phyloP scores from a whole-genome alignment of 495 filamentous ascomycete species.

The Trichoderma asperelloides region DNA sequence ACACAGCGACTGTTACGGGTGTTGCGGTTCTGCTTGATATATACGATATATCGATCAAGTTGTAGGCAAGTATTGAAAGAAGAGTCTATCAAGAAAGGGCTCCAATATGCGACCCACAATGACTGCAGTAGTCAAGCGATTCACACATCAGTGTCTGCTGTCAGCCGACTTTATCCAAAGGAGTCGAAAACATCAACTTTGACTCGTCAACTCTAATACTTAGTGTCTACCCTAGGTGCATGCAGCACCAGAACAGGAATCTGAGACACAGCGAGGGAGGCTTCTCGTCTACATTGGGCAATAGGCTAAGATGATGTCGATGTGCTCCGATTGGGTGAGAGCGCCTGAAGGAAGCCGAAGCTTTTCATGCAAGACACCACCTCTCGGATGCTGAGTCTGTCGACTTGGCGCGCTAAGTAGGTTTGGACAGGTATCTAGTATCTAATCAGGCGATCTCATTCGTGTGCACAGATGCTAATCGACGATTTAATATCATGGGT shows the following conservation, averaged over 20 bases:
- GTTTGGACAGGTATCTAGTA: not conserved
- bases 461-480: not conserved
- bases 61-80: conserved; percentile 30
- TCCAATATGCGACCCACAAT: not conserved
- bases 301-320: not conserved
- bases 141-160: not conserved
- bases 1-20: conserved; percentile 55
- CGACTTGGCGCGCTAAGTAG: not conserved
- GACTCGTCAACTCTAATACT: too few relatives aligned
- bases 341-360: not conserved
- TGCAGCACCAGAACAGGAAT: not conserved
- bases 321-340: not conserved
- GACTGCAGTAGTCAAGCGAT: not conserved
- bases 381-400: not conserved
- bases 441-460: not conserved
- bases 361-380: not conserved
- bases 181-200: too few relatives aligned
- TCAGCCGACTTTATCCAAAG: too few relatives aligned
- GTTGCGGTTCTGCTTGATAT: conserved; percentile 64
- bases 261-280: not conserved
- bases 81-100: not conserved
- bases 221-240: not conserved
- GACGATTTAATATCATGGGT: not conserved
- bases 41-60: conserved; percentile 66
- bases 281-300: not conserved